These are phyloP conservation scores for Ananas comosus DNA, from an alignment of 176 grass and related monocot genomes.

Conservation along the genomic window DNA sequence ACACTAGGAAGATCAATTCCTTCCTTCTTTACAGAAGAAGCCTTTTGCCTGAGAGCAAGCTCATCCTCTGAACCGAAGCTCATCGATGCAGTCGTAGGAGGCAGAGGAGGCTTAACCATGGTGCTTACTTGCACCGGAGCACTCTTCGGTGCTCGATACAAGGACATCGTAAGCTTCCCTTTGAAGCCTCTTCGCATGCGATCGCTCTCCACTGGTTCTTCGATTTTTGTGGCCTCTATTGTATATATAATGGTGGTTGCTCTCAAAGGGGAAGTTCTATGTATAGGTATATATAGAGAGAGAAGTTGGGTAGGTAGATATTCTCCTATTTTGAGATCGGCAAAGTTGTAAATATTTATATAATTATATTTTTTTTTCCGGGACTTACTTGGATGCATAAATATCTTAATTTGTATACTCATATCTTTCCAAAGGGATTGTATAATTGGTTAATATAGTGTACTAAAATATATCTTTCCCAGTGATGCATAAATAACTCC, in stretches of 20 bases:
- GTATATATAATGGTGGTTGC: not conserved
- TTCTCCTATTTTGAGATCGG: not conserved
- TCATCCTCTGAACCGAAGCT: not conserved
- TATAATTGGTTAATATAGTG: too few species aligned
- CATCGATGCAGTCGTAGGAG: slow-evolving; percentile 1
- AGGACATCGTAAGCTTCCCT: slow-evolving; percentile 24
- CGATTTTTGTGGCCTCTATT: not conserved
- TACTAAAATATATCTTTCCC: too few species aligned
- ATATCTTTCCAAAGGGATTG: too few species aligned
- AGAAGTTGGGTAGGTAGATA: not conserved
- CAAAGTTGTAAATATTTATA: not conserved
- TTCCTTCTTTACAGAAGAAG: not conserved
- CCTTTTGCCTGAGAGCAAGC: not conserved
- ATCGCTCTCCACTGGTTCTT: slow-evolving; percentile 27
- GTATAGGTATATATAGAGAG: not conserved
- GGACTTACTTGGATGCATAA: not conserved
- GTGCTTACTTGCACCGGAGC: slow-evolving; percentile 26
- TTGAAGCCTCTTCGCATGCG: slow-evolving; percentile 23
- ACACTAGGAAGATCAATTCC: not conserved
- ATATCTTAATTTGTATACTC: too few species aligned
- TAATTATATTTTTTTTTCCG: not conserved
- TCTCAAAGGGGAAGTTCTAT: slow-evolving; percentile 2
- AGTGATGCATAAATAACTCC: too few species aligned
- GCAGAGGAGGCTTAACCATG: not conserved
- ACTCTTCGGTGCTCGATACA: slow-evolving; percentile 19